A percentile compares a stretch with the other conserved stretches of the same genome.
Conservation (phyloP, 768 basidiomycete genomes). For the Tricholoma sp. region DNA sequence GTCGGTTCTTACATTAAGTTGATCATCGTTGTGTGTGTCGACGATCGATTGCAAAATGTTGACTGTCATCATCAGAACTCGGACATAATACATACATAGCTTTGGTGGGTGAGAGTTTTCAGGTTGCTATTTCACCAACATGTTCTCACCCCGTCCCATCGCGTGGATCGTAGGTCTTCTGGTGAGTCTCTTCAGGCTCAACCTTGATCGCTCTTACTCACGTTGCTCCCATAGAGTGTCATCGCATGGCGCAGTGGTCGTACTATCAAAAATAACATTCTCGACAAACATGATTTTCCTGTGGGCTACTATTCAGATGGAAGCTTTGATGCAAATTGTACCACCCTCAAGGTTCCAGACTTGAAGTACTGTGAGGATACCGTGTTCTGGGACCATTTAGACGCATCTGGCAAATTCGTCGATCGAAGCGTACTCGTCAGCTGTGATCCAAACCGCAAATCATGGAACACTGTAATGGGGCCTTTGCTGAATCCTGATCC, state of each 20-base stretch:
- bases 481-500: constrained; percentile 55
- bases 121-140: constrained; percentile 1
- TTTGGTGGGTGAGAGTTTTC: not conserved
- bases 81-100: too few relatives aligned
- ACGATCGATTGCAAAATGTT: too few relatives aligned
- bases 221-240: constrained; percentile 27
- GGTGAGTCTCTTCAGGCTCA: constrained; percentile 5
- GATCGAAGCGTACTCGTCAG: constrained; percentile 41
- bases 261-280: constrained; percentile 34
- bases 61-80: too few relatives aligned
- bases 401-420: constrained; percentile 29
- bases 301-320: constrained; percentile 47
- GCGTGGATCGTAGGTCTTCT: constrained; percentile 11
- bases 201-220: not conserved
- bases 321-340: constrained; percentile 42
- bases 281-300: constrained; percentile 41
- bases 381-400: constrained; percentile 57
- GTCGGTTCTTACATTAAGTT: too few relatives aligned
- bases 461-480: constrained; percentile 80
- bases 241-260: constrained; percentile 41
- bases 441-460: constrained; percentile 51
- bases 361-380: constrained; percentile 62
- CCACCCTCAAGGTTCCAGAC: constrained; percentile 29
- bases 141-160: constrained; percentile 16
- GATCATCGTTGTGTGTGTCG: too few relatives aligned